Conservation (phyloP, 192 early-diverging fungal genomes). For the Coemansia sp. region DNA sequence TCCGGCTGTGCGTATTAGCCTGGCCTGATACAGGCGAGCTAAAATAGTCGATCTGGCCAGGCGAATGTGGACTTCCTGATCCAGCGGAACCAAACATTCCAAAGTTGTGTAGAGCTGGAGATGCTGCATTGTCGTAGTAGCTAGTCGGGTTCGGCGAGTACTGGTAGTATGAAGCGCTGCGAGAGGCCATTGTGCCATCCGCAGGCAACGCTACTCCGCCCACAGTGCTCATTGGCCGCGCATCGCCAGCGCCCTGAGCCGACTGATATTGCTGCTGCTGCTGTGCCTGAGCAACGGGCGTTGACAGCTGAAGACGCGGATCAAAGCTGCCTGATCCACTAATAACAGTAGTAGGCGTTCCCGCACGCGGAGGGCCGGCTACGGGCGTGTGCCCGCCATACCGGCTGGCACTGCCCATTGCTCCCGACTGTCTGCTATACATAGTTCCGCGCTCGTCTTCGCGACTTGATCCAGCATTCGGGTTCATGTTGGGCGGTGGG, state of each 20-base stretch:
- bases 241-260: constrained; percentile 1
- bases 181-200: constrained; percentile 21
- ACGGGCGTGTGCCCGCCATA: constrained; percentile 13
- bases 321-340: constrained; percentile 21
- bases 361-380: constrained; percentile 8
- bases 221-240: constrained; percentile 18
- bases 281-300: constrained; percentile 40
- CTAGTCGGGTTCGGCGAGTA: constrained; percentile 16
- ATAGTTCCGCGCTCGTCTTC: constrained; percentile 27
- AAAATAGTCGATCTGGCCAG: constrained; percentile 6
- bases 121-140: constrained; percentile 9
- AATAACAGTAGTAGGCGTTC: constrained; percentile 15
- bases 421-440: constrained; percentile 34
- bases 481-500: constrained; percentile 57
- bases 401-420: constrained; percentile 1
- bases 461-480: constrained; percentile 17
- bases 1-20: background rate
- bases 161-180: constrained; percentile 26
- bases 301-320: constrained; percentile 36
- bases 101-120: background rate
- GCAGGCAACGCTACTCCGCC: constrained; percentile 9
- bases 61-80: constrained; percentile 8
- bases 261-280: constrained; percentile 28
- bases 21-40: background rate
- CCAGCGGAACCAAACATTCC: constrained; percentile 2